phyloP scores from a whole-genome alignment of 345 rosid species.

The Pelargonium nanum region DNA sequence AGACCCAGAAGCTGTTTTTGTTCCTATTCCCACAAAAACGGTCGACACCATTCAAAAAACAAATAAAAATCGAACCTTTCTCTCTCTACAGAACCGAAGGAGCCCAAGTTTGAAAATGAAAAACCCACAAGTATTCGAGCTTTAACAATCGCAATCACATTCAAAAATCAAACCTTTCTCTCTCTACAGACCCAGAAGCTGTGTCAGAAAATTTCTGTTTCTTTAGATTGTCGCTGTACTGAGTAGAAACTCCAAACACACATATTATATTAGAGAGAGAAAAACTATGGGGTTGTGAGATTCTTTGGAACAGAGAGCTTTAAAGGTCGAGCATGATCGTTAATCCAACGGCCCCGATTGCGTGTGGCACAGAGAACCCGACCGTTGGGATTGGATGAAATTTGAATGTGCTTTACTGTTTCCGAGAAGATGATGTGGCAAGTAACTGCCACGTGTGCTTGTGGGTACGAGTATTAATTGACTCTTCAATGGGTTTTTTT shows the following conservation, averaged over 20 bases:
- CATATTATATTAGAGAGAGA: background rate
- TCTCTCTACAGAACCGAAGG: slow-evolving; percentile 13
- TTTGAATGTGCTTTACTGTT: slow-evolving; percentile 26
- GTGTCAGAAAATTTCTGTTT: slow-evolving; percentile 4
- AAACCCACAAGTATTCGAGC: slow-evolving; percentile 4
- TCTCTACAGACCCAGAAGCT: slow-evolving; percentile 11
- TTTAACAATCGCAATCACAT: slow-evolving; percentile 19
- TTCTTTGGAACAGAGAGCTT: slow-evolving; percentile 2
- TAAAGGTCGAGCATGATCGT: slow-evolving; percentile 2
- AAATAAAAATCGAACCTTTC: slow-evolving; percentile 35
- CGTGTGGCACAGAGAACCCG: slow-evolving; percentile 8
- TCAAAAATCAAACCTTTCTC: slow-evolving; percentile 34
- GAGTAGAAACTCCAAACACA: background rate
- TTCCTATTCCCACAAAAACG: background rate
- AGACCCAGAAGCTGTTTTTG: slow-evolving; percentile 10
- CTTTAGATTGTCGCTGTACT: background rate
- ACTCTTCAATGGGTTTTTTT: background rate
- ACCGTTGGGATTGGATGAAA: slow-evolving; percentile 40
- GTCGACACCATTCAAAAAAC: background rate
- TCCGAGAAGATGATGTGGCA: slow-evolving; percentile 26
- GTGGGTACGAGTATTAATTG: too few species aligned
- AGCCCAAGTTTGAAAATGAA: background rate
- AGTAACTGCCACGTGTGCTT: slow-evolving; percentile 19
- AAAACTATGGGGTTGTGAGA: background rate
- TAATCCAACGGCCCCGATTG: slow-evolving; percentile 25